Base-by-base conservation (phyloP, 1,139 yeast genomes). In the Hyphopichia khmerensis region DNA sequence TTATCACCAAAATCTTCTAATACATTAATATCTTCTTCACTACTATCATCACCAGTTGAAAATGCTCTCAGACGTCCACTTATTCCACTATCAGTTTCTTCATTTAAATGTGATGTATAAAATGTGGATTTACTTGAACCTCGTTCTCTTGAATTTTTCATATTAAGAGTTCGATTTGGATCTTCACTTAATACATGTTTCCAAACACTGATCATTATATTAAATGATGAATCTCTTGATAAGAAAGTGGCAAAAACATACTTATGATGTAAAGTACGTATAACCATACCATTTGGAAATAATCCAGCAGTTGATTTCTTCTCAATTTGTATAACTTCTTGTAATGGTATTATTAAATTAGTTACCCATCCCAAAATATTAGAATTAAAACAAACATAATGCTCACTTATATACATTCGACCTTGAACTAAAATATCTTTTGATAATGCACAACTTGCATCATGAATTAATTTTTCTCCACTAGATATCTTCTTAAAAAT, bases 351-450 rank as follows among this genome's bases (percentile, higher is more conserved):
- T n/a, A 75, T 60, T 24, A 84, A 58, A 48, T 81, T 79, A 7
- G 90, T 85, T 1, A 82, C 84, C 79, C 88, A 80, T 0, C 93
- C 93, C 43, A 86, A 65, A 43, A 86, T 82, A 51, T 84, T 85
- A 0, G 90, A 82, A 49, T 83, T 84, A 64, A 86, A 86, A 48
- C 87, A 80, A 14, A 85, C 62, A 50, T 76, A 77, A 41, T 70
- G 71, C 45, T 80, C 82, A 42, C 84, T 75, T 13, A 86, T 64
- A 56, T 81, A 85, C 67, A 86, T 63, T 50, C 82, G 73, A 7
- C 95, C 95, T 51, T 86, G 95, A 10, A 84, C 74, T 38, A 86
- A 65, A 24, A 86, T 82, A 56, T 86, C 93, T 50, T 80, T 80
- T 2, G 83, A 79, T 27, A 81, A 67, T 0, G 95, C 95, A 70